Evolutionary conservation across 2,329 filamentous ascomycete genomes (phyloP), one percentile per base, ranked within the genome.

Genomic region (Xylariales sp.): DNA sequence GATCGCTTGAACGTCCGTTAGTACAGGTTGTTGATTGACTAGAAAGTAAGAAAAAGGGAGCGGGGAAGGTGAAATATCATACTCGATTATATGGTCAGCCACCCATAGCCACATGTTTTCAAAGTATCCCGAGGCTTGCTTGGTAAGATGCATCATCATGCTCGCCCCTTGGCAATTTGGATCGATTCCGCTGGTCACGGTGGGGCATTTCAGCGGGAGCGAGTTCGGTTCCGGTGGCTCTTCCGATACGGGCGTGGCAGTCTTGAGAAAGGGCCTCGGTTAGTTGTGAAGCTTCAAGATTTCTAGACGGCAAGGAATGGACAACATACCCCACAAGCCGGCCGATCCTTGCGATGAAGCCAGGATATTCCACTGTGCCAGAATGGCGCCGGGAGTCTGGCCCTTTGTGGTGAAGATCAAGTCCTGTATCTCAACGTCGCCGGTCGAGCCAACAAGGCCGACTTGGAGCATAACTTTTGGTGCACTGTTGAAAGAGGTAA

Each of bases 341-440:
- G 51, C 51, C 0, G 51, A 10, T 25, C 79, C 80, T 49, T 72
- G 71, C 40, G 43, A 61, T 48, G 62, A 53, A n/a, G 69, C 72
- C 11, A 69, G 69, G 22, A 87, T 65, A 56, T 88, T 88, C 83
- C 83, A 88, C 56, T 88, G 72, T 54, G 88, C 73, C 49, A 88
- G 66, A 45, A 87, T 79, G 5, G 78, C 81, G 41, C 85, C 85
- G 1, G 83, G 76, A n/a, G 78, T 78, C 4, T 80, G 64, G 1
- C 84, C 84, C 50, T 72, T 69, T 31, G 80, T 84, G 46, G 77
- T 73, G 53, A 88, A 78, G 42, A 87, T 71, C 38, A 86, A 59
- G 53, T 88, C 84, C 32, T 70, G 74, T 47, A 88, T 83, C 60
- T 89, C 84, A 25, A 87, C 80, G 9, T 65, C 64, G 39, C 83